Conservation (phyloP, 805 yeast species). For the Cyberlindnera nakhonratchasimensis region DNA sequence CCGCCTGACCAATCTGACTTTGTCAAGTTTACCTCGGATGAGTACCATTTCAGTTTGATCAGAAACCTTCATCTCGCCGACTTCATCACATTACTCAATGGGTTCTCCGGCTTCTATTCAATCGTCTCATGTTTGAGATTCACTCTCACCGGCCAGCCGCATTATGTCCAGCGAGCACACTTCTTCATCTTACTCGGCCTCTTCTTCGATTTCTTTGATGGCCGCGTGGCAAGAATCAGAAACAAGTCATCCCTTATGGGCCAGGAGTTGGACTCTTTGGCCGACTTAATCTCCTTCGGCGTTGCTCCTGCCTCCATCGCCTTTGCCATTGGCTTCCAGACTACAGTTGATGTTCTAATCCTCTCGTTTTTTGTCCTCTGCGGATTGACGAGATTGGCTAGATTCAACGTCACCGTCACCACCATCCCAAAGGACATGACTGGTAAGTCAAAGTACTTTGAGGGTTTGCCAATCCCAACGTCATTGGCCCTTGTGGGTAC, state of each 20-base stretch:
- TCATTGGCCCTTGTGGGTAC: conserved; percentile 68
- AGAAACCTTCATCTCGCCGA: conserved; percentile 93
- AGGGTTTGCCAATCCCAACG: conserved; percentile 95
- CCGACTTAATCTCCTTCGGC: conserved; percentile 92
- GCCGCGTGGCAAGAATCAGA: conserved; percentile 93
- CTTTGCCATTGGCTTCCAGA: conserved; percentile 83
- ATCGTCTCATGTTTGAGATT: conserved; percentile 82
- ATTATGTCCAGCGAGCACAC: conserved; percentile 83
- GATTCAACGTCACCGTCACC: conserved; percentile 92
- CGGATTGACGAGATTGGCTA: conserved; percentile 89
- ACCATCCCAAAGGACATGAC: conserved; percentile 84
- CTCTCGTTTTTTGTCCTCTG: conserved; percentile 85
- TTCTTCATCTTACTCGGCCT: conserved; percentile 86
- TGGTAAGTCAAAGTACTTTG: conserved; percentile 90
- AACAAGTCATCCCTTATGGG: conserved; percentile 92
- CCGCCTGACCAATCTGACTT: conserved; percentile 78
- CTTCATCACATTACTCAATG: conserved; percentile 89
- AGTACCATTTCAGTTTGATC: conserved; percentile 80
- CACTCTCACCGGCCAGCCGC: conserved; percentile 63
- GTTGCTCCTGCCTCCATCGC: conserved; percentile 95
- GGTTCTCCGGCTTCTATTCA: conserved; percentile 90
- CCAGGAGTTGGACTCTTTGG: conserved; percentile 94
- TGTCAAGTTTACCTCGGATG: conserved; percentile 74
- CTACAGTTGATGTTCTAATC: conserved; percentile 74
- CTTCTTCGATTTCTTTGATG: conserved; percentile 95